phyloP scores from a whole-genome alignment of 768 basidiomycete genomes.

The Russula virescens region DNA sequence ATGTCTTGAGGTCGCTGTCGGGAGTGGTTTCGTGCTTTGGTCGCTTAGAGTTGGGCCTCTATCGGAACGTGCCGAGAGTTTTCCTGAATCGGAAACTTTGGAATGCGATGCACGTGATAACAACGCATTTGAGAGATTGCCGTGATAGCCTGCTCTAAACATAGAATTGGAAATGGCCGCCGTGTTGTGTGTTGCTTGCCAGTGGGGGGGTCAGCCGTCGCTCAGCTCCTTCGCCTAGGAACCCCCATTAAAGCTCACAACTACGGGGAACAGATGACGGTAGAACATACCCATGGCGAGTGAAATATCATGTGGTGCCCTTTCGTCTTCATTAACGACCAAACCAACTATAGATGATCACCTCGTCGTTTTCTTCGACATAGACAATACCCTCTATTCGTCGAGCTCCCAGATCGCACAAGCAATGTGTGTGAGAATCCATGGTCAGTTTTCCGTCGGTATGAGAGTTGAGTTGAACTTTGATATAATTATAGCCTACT shows the following conservation, averaged over 20 bases:
- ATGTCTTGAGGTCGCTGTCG: conserved; percentile 40
- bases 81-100: not conserved
- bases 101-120: conserved; percentile 4
- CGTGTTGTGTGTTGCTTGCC: too few species aligned
- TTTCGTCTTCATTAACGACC: conserved; percentile 1
- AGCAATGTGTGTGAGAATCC: conserved; percentile 75
- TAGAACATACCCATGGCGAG: conserved; percentile 15
- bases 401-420: conserved; percentile 67
- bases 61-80: conserved; percentile 16
- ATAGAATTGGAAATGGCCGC: too few species aligned
- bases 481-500: conserved; percentile 51
- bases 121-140: too few species aligned
- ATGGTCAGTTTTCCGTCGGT: conserved; percentile 40
- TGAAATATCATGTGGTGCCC: too few species aligned
- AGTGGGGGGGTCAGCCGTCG: too few species aligned
- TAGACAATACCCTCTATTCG: conserved; percentile 86
- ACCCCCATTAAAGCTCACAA: too few species aligned
- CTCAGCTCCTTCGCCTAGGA: too few species aligned
- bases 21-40: conserved; percentile 23
- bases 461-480: not conserved
- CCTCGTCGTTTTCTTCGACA: conserved; percentile 71
- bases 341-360: conserved; percentile 43
- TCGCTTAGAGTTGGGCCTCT: conserved; percentile 18
- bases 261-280: not conserved
- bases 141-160: too few species aligned